phyloP scores from a whole-genome alignment of 441 rosid species.

The Gossypium davidsonii region DNA sequence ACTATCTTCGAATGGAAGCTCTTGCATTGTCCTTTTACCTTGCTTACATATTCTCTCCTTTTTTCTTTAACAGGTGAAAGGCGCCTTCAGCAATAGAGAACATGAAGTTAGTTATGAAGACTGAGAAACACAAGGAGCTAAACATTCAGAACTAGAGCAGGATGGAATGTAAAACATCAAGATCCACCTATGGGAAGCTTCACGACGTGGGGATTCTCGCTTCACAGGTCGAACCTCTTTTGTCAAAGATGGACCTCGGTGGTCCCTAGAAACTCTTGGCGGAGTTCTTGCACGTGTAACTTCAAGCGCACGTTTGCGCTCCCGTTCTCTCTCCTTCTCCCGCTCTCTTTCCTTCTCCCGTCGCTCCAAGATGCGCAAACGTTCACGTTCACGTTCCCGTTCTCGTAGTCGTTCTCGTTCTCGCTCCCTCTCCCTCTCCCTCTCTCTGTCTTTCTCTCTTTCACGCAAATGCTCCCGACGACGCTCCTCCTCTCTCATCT shows the following conservation, averaged over 20 bases:
- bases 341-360: slow-evolving; percentile 75
- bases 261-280: slow-evolving; percentile 59
- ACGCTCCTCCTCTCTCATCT: slow-evolving; percentile 88
- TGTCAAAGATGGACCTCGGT: slow-evolving; percentile 61
- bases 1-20: slow-evolving; percentile 45
- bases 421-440: slow-evolving; percentile 65
- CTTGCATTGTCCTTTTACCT: slow-evolving; percentile 67
- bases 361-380: slow-evolving; percentile 55
- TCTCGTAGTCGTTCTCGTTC: slow-evolving; percentile 56
- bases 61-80: slow-evolving; percentile 85
- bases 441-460: slow-evolving; percentile 84
- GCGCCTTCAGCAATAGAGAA: slow-evolving; percentile 99
- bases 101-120: slow-evolving; percentile 67
- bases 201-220: slow-evolving; percentile 71
- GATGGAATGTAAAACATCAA: slow-evolving; percentile 63
- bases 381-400: slow-evolving; percentile 49
- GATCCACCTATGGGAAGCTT: slow-evolving; percentile 90
- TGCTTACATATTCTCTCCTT: slow-evolving; percentile 97
- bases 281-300: slow-evolving; percentile 69
- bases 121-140: slow-evolving; percentile 49
- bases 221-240: slow-evolving; percentile 54
- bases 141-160: slow-evolving; percentile 60
- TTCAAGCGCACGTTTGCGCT: slow-evolving; percentile 64
- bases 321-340: slow-evolving; percentile 68
- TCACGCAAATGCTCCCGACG: slow-evolving; percentile 69